Evolutionary conservation across 2,329 filamentous ascomycete genomes (phyloP).

Genomic region (Stachybotrys echinatus): DNA sequence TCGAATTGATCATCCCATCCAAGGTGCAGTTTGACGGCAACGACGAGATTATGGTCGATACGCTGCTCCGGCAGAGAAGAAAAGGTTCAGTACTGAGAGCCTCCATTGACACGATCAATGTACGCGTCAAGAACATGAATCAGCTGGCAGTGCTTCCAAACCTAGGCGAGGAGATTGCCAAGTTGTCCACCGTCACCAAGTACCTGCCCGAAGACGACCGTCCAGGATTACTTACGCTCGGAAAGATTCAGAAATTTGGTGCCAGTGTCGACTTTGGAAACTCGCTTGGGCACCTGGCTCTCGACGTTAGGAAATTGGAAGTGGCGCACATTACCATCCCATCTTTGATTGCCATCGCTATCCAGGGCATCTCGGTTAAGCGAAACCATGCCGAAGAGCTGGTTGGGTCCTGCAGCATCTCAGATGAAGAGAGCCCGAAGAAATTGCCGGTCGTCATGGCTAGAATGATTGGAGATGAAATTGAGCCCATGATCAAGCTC

Average conservation of each 20-base stretch:
- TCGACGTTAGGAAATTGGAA: constrained; percentile 59
- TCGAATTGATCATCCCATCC: constrained; percentile 85
- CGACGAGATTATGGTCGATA: constrained; percentile 93
- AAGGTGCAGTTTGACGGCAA: constrained; percentile 82
- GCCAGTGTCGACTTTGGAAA: constrained; percentile 59
- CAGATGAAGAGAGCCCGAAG: constrained; percentile 17
- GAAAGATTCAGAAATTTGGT: constrained; percentile 59
- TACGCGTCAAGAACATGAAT: constrained; percentile 56
- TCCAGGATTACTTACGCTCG: constrained; percentile 76
- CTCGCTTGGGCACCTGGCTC: constrained; percentile 59
- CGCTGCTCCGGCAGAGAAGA: constrained; percentile 75
- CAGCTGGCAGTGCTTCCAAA: constrained; percentile 63
- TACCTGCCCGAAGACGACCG: constrained; percentile 95
- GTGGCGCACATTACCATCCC: constrained; percentile 80
- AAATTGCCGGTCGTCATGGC: constrained; percentile 65
- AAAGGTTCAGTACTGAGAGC: constrained; percentile 80
- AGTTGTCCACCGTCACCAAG: constrained; percentile 82
- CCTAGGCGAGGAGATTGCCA: constrained; percentile 73
- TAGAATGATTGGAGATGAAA: constrained; percentile 87
- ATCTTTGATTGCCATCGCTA: constrained; percentile 71
- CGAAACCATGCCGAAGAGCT: constrained; percentile 69
- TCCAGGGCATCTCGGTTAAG: constrained; percentile 56
- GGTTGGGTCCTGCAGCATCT: constrained; percentile 46
- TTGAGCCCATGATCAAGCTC: constrained; percentile 84
- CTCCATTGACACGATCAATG: constrained; percentile 58